phyloP scores from a whole-genome alignment of 352 stramenopile genomes.

The Globisporangium takayamanum region DNA sequence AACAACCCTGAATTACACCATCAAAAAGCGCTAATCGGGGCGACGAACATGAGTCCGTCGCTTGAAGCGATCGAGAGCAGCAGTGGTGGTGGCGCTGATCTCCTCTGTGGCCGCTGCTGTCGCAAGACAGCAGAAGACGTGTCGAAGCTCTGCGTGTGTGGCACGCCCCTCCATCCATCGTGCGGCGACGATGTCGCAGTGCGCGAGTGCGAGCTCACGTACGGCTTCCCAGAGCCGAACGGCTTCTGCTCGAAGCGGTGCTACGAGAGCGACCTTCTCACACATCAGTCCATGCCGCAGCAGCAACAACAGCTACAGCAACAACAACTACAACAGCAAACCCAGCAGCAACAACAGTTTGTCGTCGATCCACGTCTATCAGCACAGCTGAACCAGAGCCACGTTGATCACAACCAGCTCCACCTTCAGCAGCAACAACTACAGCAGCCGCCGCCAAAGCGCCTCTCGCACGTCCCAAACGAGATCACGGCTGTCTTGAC shows the following conservation, averaged over 20 bases:
- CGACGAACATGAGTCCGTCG: too few relatives aligned
- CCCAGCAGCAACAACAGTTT: neutral
- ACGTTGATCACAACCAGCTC: too few relatives aligned
- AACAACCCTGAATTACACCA: too few relatives aligned
- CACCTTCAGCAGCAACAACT: conserved; percentile 1
- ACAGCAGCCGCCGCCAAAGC: neutral
- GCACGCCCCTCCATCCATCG: conserved; percentile 23
- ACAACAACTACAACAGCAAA: neutral
- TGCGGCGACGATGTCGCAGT: conserved; percentile 31
- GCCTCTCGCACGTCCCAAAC: conserved; percentile 31
- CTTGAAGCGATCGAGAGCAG: conserved; percentile 1
- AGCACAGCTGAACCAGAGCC: neutral
- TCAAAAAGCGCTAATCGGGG: too few relatives aligned
- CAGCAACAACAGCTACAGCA: conserved; percentile 1
- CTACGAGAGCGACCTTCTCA: conserved; percentile 24
- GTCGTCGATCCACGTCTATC: neutral
- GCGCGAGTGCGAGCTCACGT: conserved; percentile 29
- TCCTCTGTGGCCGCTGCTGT: conserved; percentile 21
- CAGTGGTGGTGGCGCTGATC: too few relatives aligned
- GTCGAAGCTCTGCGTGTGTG: conserved; percentile 32
- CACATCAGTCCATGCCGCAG: conserved; percentile 1
- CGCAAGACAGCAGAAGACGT: conserved; percentile 26
- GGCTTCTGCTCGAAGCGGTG: conserved; percentile 38
- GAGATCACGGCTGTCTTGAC: conserved; percentile 59
- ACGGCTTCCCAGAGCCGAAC: conserved; percentile 22